Percentiles rank a stretch among this genome's conserved stretches.
Evolutionary conservation across 441 rosid genomes (phyloP).

Genomic region (Arabidopsis hybrid): DNA sequence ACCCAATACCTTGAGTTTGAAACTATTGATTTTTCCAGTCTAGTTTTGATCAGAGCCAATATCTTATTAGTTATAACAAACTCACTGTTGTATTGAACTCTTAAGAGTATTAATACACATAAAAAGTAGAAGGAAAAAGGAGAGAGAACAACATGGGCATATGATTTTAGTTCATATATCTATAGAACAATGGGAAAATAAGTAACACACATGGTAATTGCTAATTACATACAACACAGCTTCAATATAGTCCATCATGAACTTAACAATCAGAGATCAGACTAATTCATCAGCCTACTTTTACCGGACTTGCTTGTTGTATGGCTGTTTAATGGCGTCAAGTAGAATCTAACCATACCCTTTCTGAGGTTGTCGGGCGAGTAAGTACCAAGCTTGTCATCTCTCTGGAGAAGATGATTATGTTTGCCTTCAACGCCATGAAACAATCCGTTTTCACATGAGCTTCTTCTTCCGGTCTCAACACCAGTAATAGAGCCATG

Average conservation of each 20-base stretch:
- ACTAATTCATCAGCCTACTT: slow-evolving; percentile 51
- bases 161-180: slow-evolving; percentile 34
- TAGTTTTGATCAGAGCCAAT: not conserved
- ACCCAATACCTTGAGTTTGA: not conserved
- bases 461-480: slow-evolving; percentile 46
- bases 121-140: not conserved
- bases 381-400: slow-evolving; percentile 77
- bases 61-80: not conserved
- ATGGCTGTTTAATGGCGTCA: slow-evolving; percentile 68
- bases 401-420: slow-evolving; percentile 45
- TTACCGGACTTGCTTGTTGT: slow-evolving; percentile 56
- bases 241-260: slow-evolving; percentile 17
- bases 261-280: slow-evolving; percentile 23
- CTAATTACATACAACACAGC: slow-evolving; percentile 46
- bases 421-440: slow-evolving; percentile 22
- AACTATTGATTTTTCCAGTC: not conserved
- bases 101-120: slow-evolving; percentile 27
- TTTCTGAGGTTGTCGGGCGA: slow-evolving; percentile 77
- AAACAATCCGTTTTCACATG: slow-evolving; percentile 32
- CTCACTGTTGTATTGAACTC: slow-evolving; percentile 6
- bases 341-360: slow-evolving; percentile 87
- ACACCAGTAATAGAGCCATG: slow-evolving; percentile 40
- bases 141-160: slow-evolving; percentile 14
- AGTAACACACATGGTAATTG: slow-evolving; percentile 40
- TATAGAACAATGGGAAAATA: slow-evolving; percentile 35